Conservation (phyloP, 495 filamentous ascomycete genomes). For the Pyrenopolyporus hunteri region DNA sequence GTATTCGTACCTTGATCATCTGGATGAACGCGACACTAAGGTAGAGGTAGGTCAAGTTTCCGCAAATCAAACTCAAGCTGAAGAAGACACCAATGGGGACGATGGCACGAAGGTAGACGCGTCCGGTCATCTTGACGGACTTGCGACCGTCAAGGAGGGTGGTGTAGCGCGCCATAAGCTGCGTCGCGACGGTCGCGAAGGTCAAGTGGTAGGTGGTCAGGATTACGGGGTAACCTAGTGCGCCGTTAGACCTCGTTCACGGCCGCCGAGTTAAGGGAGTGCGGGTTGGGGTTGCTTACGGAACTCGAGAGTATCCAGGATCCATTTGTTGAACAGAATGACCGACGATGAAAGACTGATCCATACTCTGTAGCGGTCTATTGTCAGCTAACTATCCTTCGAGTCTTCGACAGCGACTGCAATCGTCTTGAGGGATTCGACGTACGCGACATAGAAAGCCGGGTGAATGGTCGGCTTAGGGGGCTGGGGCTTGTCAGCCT, state of each 20-base stretch:
- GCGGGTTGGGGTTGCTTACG: conserved; percentile 60
- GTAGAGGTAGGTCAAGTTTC: conserved; percentile 91
- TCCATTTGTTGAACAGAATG: conserved; percentile 99
- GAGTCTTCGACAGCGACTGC: neutral
- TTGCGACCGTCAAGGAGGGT: conserved; percentile 86
- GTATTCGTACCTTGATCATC: conserved; percentile 77
- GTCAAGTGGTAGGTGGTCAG: conserved; percentile 92
- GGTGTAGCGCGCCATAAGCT: conserved; percentile 84
- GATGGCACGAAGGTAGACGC: conserved; percentile 87
- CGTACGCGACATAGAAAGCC: conserved; percentile 87
- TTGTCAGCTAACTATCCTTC: conserved; percentile 30
- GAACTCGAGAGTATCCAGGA: conserved; percentile 82
- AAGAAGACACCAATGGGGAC: conserved; percentile 94
- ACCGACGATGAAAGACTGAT: conserved; percentile 89
- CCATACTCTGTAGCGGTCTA: conserved; percentile 69
- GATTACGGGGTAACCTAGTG: conserved; percentile 67
- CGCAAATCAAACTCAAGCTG: conserved; percentile 91
- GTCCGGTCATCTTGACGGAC: conserved; percentile 90
- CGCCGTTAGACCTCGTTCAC: conserved; percentile 40
- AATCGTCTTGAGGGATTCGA: conserved; percentile 26
- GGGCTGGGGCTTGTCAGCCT: conserved; percentile 68
- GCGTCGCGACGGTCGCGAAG: conserved; percentile 90
- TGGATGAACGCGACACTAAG: conserved; percentile 95
- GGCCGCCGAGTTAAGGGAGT: neutral
- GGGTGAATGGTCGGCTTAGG: conserved; percentile 75